Evolutionary conservation across 2,329 filamentous ascomycete genomes (phyloP).

Genomic region (Paracamarosporium sp.): DNA sequence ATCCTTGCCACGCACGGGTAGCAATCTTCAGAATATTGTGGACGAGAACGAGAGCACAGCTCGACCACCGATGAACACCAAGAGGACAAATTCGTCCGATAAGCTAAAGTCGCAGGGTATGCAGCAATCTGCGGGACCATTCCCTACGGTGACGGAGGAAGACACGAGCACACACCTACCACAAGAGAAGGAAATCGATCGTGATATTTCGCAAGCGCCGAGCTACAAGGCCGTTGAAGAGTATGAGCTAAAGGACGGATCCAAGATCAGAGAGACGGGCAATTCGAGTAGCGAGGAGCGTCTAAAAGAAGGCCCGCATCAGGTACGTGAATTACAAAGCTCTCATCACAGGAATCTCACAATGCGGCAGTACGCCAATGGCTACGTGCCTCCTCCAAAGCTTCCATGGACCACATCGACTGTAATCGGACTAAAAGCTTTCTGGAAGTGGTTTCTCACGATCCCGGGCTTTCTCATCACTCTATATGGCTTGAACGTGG

Average conservation of each 20-base stretch:
- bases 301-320: constrained; percentile 19
- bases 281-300: constrained; percentile 18
- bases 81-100: constrained; percentile 17
- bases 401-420: constrained; percentile 65
- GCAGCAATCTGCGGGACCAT: constrained; percentile 37
- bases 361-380: constrained; percentile 41
- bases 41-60: constrained; percentile 6
- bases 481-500: constrained; percentile 80
- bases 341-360: constrained; percentile 14
- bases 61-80: constrained; percentile 11
- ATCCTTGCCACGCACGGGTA: constrained; percentile 8
- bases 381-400: constrained; percentile 53
- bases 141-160: constrained; percentile 40
- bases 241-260: constrained; percentile 24
- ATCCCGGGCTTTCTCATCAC: constrained; percentile 78
- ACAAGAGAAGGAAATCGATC: constrained; percentile 1
- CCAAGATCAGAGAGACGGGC: constrained; percentile 24
- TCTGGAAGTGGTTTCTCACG: constrained; percentile 77
- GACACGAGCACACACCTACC: constrained; percentile 16
- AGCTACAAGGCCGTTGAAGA: constrained; percentile 21
- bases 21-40: constrained; percentile 10
- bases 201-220: constrained; percentile 9
- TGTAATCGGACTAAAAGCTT: constrained; percentile 64
- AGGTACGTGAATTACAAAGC: constrained; percentile 20
- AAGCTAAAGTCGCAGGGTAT: constrained; percentile 17